phyloP scores from a whole-genome alignment of 139 green algal genomes.

The Nannochloris sp. region DNA sequence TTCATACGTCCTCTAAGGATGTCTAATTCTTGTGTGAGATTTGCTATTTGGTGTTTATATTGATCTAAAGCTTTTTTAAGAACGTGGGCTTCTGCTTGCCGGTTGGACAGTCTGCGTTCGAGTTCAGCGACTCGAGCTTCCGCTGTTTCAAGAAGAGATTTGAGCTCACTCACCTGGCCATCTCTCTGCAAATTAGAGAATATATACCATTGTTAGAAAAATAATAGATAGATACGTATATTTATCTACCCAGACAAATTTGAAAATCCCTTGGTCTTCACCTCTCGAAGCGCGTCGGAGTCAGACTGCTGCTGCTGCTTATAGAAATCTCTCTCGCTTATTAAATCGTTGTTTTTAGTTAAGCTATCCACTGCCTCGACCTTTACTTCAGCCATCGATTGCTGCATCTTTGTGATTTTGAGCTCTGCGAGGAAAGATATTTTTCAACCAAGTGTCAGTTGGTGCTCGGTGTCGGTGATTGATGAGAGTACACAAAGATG shows the following conservation, averaged over 20 bases:
- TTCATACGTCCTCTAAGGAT: no score
- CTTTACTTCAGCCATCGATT: slow-evolving; percentile 1
- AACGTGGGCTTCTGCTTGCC: background rate
- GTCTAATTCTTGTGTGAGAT: no score
- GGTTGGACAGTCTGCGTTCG: background rate
- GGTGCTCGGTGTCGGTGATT: background rate
- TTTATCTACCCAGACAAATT: no score
- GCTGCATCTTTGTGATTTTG: background rate
- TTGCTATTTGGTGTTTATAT: background rate
- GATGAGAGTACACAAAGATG: background rate
- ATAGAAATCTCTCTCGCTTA: background rate
- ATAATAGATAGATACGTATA: background rate
- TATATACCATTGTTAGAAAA: background rate
- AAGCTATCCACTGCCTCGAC: background rate
- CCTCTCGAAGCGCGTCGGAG: background rate
- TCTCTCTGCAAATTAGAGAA: background rate
- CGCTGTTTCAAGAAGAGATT: background rate
- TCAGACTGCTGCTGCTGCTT: background rate
- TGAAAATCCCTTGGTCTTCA: background rate
- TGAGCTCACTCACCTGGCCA: background rate
- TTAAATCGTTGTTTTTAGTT: background rate
- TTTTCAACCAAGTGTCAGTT: no score
- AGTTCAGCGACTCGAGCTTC: background rate
- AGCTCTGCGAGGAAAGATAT: background rate
- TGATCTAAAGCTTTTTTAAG: background rate